Conservation (phyloP, 192 early-diverging fungal genomes). For the Polychytrium aggregatum region DNA sequence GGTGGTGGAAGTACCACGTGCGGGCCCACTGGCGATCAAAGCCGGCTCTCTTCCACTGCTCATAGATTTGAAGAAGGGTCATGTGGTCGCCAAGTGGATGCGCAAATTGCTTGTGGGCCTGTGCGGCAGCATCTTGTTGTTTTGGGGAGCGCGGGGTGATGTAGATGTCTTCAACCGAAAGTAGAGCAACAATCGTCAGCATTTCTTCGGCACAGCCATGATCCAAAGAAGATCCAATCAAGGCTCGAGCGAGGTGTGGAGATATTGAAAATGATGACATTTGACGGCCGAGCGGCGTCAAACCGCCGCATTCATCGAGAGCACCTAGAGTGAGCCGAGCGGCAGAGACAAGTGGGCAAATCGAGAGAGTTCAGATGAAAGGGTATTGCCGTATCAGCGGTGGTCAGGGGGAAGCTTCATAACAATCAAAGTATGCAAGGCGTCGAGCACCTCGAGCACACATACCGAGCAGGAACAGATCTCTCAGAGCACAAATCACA, state of each 20-base stretch:
- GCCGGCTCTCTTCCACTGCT: conserved; percentile 20
- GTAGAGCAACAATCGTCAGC: conserved; percentile 34
- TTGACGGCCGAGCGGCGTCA: conserved; percentile 30
- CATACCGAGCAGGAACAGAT: conserved; percentile 32
- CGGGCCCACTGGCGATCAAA: conserved; percentile 26
- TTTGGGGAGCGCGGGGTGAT: conserved; percentile 20
- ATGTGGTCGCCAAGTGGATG: conserved; percentile 40
- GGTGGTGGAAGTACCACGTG: conserved; percentile 26
- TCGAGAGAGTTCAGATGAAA: conserved; percentile 4
- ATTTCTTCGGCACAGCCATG: conserved; percentile 32
- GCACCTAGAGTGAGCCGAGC: conserved; percentile 27
- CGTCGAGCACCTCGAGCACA: too few relatives aligned
- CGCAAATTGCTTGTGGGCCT: conserved; percentile 12
- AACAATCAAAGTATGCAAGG: too few relatives aligned
- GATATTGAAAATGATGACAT: conserved; percentile 34
- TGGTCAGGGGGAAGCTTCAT: too few relatives aligned
- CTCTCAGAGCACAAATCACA: conserved; percentile 24
- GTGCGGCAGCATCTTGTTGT: conserved; percentile 18
- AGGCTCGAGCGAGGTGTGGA: conserved; percentile 27
- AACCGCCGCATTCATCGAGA: conserved; percentile 27
- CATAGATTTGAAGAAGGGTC: conserved; percentile 28
- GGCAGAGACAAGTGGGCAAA: too few relatives aligned
- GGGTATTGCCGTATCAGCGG: not conserved
- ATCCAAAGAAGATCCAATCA: conserved; percentile 23
- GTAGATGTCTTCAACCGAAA: conserved; percentile 37